Evolutionary conservation across 2,329 filamentous ascomycete species (phyloP).

Genomic region (Zalaria sp.): DNA sequence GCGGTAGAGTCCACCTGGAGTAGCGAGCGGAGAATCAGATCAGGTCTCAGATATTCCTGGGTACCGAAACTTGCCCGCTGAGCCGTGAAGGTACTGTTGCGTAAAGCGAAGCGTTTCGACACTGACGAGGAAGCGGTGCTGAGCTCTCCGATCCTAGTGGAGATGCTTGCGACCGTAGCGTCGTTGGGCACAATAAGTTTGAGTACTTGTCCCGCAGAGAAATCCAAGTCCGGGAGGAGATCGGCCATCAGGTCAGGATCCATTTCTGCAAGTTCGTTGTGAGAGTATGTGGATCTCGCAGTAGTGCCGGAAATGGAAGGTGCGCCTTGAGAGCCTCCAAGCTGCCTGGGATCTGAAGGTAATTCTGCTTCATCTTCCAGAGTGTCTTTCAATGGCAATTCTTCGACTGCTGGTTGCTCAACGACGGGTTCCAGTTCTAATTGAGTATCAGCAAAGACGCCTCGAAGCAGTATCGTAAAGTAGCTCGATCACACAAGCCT

Average conservation of each 20-base stretch:
- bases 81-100: conserved; percentile 18
- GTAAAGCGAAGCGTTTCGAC: conserved; percentile 22
- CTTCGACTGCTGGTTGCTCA: conserved; percentile 6
- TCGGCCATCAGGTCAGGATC: conserved; percentile 27
- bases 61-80: conserved; percentile 23
- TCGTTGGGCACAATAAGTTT: conserved; percentile 14
- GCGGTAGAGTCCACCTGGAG: conserved; percentile 16
- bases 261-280: conserved; percentile 26
- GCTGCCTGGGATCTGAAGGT: not conserved
- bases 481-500: too few species aligned
- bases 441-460: not conserved
- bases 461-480: too few species aligned
- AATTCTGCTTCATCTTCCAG: not conserved
- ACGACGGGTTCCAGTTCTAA: conserved; percentile 9
- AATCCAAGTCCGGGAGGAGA: conserved; percentile 22
- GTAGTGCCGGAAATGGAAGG: conserved; percentile 34
- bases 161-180: conserved; percentile 9
- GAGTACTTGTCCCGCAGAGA: conserved; percentile 14
- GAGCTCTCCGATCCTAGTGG: conserved; percentile 15
- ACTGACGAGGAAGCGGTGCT: conserved; percentile 21
- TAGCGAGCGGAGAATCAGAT: conserved; percentile 23
- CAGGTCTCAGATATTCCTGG: conserved; percentile 26
- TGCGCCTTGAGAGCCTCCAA: conserved; percentile 2
- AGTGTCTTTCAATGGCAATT: not conserved
- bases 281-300: conserved; percentile 30